These are phyloP conservation scores for Diaporthe longicolla DNA, from an alignment of 2,329 filamentous ascomycete species.

Conservation along the genomic window DNA sequence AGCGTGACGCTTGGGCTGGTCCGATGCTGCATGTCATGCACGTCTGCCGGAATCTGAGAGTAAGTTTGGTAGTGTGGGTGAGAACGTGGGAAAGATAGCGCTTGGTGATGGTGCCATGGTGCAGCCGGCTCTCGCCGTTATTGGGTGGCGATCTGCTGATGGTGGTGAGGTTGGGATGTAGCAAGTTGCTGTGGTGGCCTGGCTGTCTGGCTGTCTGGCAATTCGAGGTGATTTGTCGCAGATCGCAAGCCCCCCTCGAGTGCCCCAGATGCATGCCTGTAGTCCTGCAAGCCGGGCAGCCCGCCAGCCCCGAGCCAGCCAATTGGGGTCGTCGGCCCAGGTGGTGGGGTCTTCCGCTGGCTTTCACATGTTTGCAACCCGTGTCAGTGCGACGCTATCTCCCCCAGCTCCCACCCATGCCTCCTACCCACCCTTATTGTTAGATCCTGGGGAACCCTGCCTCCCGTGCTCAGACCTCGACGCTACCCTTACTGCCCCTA, in stretches of 20 bases:
- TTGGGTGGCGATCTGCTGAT: slow-evolving; percentile 29
- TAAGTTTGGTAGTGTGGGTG: slow-evolving; percentile 10
- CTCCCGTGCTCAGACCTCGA: slow-evolving; percentile 32
- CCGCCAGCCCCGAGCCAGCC: slow-evolving; percentile 26
- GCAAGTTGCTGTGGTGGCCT: too few species aligned
- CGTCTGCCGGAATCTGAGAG: slow-evolving; percentile 7
- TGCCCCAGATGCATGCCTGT: slow-evolving; percentile 16
- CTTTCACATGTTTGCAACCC: slow-evolving; percentile 35
- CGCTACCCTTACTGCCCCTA: slow-evolving; percentile 11
- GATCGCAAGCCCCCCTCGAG: not conserved
- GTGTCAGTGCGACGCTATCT: slow-evolving; percentile 26
- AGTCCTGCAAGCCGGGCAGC: not conserved
- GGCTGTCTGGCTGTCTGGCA: not conserved
- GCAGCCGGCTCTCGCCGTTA: slow-evolving; percentile 6
- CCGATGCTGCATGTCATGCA: slow-evolving; percentile 26
- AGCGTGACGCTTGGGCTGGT: slow-evolving; percentile 2
- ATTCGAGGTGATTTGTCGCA: slow-evolving; percentile 19
- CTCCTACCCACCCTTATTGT: not conserved
- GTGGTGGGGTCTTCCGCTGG: slow-evolving; percentile 14
- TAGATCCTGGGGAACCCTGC: slow-evolving; percentile 30
- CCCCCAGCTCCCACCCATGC: slow-evolving; percentile 3
- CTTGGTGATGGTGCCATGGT: slow-evolving; percentile 4
- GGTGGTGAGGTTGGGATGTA: slow-evolving; percentile 20
- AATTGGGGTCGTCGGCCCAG: slow-evolving; percentile 10
- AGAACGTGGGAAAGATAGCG: not conserved